A percentile compares a stretch with the other conserved stretches of the same genome.
Evolutionary conservation across 208 protist genomes (phyloP).

Genomic region (Tritrichomonas musculus): DNA sequence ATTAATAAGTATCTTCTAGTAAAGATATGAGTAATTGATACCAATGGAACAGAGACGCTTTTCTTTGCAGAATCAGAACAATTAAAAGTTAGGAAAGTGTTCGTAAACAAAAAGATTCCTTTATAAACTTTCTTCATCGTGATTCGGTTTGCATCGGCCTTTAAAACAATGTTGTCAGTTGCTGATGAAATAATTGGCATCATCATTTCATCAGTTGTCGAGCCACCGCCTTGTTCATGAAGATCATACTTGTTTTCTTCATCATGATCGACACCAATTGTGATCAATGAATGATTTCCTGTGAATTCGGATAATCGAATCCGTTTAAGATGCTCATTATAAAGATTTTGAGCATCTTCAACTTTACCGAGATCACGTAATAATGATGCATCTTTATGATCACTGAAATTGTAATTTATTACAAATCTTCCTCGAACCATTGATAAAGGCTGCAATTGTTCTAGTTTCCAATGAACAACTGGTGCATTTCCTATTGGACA

Average conservation of each 20-base stretch:
- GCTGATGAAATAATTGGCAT: not conserved
- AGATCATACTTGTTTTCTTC: not conserved
- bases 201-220: not conserved
- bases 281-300: not conserved
- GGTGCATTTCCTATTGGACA: not conserved
- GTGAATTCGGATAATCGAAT: not conserved
- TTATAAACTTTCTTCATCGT: conserved; percentile 24
- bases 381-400: conserved; percentile 28
- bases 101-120: not conserved
- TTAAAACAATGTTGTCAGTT: not conserved
- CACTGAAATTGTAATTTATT: not conserved
- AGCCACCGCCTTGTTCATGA: not conserved
- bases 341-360: not conserved
- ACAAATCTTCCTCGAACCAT: not conserved
- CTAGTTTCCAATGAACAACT: not conserved
- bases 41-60: not conserved
- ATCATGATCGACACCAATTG: not conserved
- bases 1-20: not conserved
- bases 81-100: not conserved
- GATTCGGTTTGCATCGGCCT: not conserved
- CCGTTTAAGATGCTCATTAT: not conserved
- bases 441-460: not conserved
- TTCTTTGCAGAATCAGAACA: not conserved
- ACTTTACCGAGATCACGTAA: not conserved
- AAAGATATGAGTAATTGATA: not conserved